Percentiles rank a stretch among this genome's conserved stretches.
Evolutionary conservation across 192 early-diverging fungal species (phyloP).

Genomic region (Coemansia sp.): DNA sequence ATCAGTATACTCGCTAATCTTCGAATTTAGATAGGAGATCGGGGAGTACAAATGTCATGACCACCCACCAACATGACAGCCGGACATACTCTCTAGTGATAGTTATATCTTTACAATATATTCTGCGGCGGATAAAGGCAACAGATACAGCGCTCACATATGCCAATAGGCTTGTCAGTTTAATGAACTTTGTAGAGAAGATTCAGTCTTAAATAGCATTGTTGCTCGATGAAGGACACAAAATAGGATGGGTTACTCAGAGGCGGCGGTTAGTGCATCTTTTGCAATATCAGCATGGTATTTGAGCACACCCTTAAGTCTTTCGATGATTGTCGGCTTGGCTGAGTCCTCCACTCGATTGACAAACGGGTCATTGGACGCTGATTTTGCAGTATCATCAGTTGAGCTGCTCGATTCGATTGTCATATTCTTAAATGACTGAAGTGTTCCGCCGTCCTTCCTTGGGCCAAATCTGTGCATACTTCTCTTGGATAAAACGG

Average conservation of each 20-base stretch:
- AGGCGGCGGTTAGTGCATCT: neutral
- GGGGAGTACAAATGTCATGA: too few species aligned
- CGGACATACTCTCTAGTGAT: too few species aligned
- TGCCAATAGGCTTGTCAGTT: too few species aligned
- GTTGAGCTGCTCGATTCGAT: neutral
- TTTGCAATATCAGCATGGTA: neutral
- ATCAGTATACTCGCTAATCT: too few species aligned
- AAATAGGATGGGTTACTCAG: neutral
- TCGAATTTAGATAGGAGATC: too few species aligned
- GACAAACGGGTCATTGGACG: neutral
- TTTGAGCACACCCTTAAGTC: neutral
- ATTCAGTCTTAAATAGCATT: too few species aligned
- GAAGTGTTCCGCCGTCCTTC: neutral
- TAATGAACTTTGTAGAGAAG: too few species aligned
- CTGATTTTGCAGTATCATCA: neutral
- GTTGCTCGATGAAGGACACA: too few species aligned
- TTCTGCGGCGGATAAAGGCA: too few species aligned
- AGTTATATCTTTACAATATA: too few species aligned
- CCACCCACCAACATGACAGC: too few species aligned
- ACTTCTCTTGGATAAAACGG: neutral
- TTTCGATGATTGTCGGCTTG: neutral
- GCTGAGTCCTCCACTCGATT: neutral
- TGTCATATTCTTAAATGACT: neutral
- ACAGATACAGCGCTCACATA: too few species aligned
- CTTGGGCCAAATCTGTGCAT: neutral